phyloP scores from a whole-genome alignment of 495 filamentous ascomycete species.

The Hypoxylon fuscum region DNA sequence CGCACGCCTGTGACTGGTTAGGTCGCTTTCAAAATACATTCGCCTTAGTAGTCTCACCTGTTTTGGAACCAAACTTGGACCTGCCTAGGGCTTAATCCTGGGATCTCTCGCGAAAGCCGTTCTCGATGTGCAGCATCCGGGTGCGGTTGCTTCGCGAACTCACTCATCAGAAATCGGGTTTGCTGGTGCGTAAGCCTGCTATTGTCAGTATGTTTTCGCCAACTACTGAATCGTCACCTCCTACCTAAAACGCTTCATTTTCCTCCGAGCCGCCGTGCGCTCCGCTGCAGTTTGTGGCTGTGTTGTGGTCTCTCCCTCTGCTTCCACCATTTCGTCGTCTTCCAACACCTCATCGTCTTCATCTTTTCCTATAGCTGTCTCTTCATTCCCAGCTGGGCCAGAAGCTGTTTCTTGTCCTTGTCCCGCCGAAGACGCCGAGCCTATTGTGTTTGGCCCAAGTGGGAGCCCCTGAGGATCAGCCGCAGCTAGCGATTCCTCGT shows the following conservation, averaged over 20 bases:
- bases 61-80: slow-evolving; percentile 99
- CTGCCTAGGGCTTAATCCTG: slow-evolving; percentile 89
- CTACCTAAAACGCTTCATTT: slow-evolving; percentile 96
- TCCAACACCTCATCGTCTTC: slow-evolving; percentile 64
- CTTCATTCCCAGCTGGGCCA: slow-evolving; percentile 52
- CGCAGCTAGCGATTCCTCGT: slow-evolving; percentile 57
- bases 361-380: slow-evolving; percentile 57
- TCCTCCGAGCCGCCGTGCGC: slow-evolving; percentile 81
- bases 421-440: slow-evolving; percentile 52
- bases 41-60: slow-evolving; percentile 66
- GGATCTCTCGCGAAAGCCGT: slow-evolving; percentile 88
- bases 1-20: slow-evolving; percentile 72
- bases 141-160: slow-evolving; percentile 94
- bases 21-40: slow-evolving; percentile 24
- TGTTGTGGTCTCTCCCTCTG: slow-evolving; percentile 55
- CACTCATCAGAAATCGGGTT: slow-evolving; percentile 96
- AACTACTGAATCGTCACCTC: slow-evolving; percentile 30
- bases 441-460: slow-evolving; percentile 52
- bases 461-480: slow-evolving; percentile 52
- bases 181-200: slow-evolving; percentile 92
- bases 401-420: slow-evolving; percentile 45
- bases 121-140: slow-evolving; percentile 94
- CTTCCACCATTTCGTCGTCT: slow-evolving; percentile 60
- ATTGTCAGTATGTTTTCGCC: slow-evolving; percentile 20
- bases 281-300: slow-evolving; percentile 72